Conservation (phyloP, 768 basidiomycete genomes). For the Pleurotus djamor region DNA sequence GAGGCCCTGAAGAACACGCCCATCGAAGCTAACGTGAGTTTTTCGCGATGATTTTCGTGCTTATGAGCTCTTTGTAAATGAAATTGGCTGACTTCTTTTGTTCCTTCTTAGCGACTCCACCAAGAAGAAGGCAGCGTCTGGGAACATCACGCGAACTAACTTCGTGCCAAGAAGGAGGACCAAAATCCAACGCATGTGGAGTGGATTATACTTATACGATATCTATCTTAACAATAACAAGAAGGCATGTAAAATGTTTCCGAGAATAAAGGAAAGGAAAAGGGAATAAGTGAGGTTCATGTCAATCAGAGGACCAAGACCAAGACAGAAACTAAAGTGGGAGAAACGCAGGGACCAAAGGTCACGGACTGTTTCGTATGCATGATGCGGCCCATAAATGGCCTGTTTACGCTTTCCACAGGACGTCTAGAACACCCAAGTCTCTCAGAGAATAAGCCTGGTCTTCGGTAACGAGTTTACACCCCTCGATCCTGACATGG, state of each 20-base stretch:
- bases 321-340: too few relatives aligned
- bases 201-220: not conserved
- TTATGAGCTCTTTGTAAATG: constrained; percentile 8
- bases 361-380: too few relatives aligned
- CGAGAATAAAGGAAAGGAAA: too few relatives aligned
- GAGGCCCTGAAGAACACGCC: constrained; percentile 49
- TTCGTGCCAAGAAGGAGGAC: too few relatives aligned
- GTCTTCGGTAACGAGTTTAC: constrained; percentile 31
- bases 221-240: not conserved
- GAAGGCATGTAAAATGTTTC: too few relatives aligned
- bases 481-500: constrained; percentile 41
- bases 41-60: constrained; percentile 1
- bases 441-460: constrained; percentile 34
- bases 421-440: constrained; percentile 33
- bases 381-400: not conserved
- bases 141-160: constrained; percentile 25
- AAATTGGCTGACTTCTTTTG: not conserved
- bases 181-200: too few relatives aligned
- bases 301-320: too few relatives aligned
- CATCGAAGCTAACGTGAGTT: constrained; percentile 49
- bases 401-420: constrained; percentile 19
- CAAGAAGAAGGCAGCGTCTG: constrained; percentile 56
- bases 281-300: too few relatives aligned
- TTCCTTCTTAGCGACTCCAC: constrained; percentile 44
- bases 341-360: too few relatives aligned